Base-by-base conservation (phyloP, 1,284 basidiomycete species). In the Farysia itapuensis region DNA sequence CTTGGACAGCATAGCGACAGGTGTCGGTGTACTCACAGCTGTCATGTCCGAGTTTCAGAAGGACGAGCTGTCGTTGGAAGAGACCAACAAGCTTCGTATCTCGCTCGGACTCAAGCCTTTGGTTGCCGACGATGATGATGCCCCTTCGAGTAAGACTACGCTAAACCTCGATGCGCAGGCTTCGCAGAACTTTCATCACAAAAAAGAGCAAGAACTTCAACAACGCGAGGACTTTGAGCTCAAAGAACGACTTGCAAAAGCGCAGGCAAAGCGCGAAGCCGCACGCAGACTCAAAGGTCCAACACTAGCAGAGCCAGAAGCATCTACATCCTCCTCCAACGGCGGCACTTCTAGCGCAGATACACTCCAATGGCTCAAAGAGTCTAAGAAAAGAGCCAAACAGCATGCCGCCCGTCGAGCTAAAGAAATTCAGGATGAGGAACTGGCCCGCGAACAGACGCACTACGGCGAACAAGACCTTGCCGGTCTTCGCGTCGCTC, bases 81-180 rank as follows among this genome's bases (percentile, higher is more conserved):
- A 98, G 83, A 96, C 93, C 43, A 97, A 97, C 82, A 91, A 89
- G 79, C 90, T 96, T 76, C 90, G 95, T 80, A 84, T 95, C 58
- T 88, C 86, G 7, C 84, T 97, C 33, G 95, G 95, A 67, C 85
- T 99, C 58, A 90, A 92, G 77, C 94, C 94, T 26, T 84, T 98
- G 45, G 87, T 86, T 78, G 20, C 84, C 86, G 66, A 67, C 9
- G 61, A 61, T 39, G 48, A 16, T 19, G 31, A 9, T 9, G 26
- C 26, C 26, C 26, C 26, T 28, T 28, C 26, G n/a, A 16, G 53
- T 4, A 44, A 49, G n/a, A 26, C 13, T 23, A 24, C 37, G 18
- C 47, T 47, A 26, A 76, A 72, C 18, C 54, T 63, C 26, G 70
- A 85, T 72, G 83, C 53, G 9, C 42, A 46, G 11, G 65, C 66